Evolutionary conservation across 805 yeast genomes (phyloP).

Genomic region (Candida mattraensis): DNA sequence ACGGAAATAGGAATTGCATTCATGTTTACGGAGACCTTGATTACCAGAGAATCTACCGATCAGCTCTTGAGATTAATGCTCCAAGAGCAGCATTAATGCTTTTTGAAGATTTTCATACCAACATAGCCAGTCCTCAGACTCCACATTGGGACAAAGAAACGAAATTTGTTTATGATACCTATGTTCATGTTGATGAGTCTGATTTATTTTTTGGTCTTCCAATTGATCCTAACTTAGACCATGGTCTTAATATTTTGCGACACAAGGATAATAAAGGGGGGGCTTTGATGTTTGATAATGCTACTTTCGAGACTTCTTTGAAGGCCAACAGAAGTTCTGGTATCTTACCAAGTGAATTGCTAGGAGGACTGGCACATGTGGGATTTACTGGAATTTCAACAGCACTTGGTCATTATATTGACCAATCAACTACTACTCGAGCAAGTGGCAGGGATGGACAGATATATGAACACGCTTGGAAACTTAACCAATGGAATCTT

Average conservation of each 20-base stretch:
- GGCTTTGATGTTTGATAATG: constrained; percentile 53
- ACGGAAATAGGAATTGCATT: constrained; percentile 28
- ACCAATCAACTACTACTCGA: no score
- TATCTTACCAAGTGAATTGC: constrained; percentile 19
- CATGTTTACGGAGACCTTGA: constrained; percentile 35
- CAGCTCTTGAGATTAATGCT: constrained; percentile 35
- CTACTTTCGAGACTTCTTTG: constrained; percentile 48
- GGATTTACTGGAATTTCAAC: constrained; percentile 62
- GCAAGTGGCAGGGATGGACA: no score
- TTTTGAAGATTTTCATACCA: constrained; percentile 42
- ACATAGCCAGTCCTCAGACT: constrained; percentile 5
- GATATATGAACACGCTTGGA: constrained; percentile 70
- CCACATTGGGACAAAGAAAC: constrained; percentile 18
- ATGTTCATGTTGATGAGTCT: constrained; percentile 54
- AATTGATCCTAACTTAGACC: constrained; percentile 49
- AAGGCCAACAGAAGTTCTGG: background rate
- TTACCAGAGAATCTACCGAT: constrained; percentile 26
- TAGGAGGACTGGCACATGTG: constrained; percentile 42
- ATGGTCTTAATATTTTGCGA: constrained; percentile 47
- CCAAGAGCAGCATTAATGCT: constrained; percentile 47
- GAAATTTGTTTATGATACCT: constrained; percentile 37
- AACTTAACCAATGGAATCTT: constrained; percentile 73
- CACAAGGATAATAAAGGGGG: constrained; percentile 26
- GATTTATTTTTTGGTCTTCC: constrained; percentile 72
- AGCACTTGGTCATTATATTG: constrained; percentile 28